These are phyloP conservation scores for Wallacemonas rigidus DNA, from an alignment of 208 protist species.

Conservation along the genomic window DNA sequence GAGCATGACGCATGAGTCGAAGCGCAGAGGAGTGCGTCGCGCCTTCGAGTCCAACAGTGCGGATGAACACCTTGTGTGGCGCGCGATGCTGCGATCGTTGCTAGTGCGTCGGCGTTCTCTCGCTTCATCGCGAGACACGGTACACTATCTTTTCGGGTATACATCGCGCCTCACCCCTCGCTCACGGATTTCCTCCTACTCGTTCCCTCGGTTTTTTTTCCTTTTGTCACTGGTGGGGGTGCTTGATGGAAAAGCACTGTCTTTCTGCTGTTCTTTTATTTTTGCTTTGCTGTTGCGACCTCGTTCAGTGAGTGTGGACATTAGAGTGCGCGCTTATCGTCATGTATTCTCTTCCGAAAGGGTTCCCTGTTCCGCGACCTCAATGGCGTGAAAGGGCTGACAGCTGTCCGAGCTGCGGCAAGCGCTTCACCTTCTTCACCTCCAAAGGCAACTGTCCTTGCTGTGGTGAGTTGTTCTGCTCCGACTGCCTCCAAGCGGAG, in stretches of 20 bases:
- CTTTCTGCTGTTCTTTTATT: constrained; percentile 10
- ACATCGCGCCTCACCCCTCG: background rate
- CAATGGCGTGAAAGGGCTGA: constrained; percentile 40
- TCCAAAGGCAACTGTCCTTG: constrained; percentile 63
- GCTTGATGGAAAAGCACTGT: background rate
- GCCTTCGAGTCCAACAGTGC: no score
- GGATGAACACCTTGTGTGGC: no score
- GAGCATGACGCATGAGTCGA: no score
- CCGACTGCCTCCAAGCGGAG: constrained; percentile 56
- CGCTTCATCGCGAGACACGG: no score
- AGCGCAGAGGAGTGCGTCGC: no score
- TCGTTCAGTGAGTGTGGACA: background rate
- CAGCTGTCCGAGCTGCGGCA: constrained; percentile 53
- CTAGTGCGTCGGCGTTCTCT: no score
- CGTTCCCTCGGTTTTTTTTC: background rate
- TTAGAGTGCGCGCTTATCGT: background rate
- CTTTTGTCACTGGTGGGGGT: background rate
- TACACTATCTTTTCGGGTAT: background rate
- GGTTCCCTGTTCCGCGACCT: constrained; percentile 39
- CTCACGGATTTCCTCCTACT: background rate
- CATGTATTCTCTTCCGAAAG: constrained; percentile 11
- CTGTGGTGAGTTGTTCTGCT: constrained; percentile 66
- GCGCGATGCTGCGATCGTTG: no score
- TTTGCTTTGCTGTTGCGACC: background rate
- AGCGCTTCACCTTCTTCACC: constrained; percentile 52